These are phyloP conservation scores for Kondoa malvinella DNA, from an alignment of 768 basidiomycete genomes.

Conservation along the genomic window DNA sequence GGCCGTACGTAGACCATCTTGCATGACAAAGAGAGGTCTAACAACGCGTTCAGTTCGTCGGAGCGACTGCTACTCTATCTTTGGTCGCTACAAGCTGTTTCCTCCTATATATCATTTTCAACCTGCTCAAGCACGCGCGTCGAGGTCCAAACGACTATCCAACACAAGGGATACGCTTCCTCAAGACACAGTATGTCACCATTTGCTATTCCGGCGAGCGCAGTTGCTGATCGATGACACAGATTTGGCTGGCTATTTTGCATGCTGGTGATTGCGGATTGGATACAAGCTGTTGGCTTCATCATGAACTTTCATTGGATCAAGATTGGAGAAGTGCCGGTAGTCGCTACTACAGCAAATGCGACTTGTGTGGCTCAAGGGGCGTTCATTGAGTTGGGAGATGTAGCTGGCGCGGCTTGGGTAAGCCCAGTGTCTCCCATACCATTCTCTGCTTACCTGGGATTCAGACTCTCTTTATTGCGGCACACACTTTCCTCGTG, in stretches of 20 bases:
- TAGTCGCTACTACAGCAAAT: neutral
- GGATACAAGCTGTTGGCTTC: conserved; percentile 17
- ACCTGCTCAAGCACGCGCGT: neutral
- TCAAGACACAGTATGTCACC: neutral
- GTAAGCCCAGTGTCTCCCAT: neutral
- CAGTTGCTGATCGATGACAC: no score
- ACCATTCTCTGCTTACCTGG: neutral
- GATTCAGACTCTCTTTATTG: conserved; percentile 13
- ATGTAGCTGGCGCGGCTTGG: conserved; percentile 7
- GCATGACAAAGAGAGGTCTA: no score
- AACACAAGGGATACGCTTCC: neutral
- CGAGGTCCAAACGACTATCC: neutral
- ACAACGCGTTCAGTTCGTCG: no score
- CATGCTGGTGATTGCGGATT: conserved; percentile 12
- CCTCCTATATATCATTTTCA: neutral
- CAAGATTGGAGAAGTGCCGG: conserved; percentile 1
- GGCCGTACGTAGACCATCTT: no score
- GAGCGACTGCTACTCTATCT: neutral
- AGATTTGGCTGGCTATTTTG: conserved; percentile 11
- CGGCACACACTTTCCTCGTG: conserved; percentile 12
- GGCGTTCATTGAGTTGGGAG: conserved; percentile 15
- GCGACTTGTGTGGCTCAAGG: conserved; percentile 8
- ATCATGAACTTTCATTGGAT: conserved; percentile 10
- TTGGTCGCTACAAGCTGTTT: neutral
- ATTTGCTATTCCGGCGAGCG: no score